phyloP scores from a whole-genome alignment of 2,329 filamentous ascomycete genomes.

The Penicillium sp. region DNA sequence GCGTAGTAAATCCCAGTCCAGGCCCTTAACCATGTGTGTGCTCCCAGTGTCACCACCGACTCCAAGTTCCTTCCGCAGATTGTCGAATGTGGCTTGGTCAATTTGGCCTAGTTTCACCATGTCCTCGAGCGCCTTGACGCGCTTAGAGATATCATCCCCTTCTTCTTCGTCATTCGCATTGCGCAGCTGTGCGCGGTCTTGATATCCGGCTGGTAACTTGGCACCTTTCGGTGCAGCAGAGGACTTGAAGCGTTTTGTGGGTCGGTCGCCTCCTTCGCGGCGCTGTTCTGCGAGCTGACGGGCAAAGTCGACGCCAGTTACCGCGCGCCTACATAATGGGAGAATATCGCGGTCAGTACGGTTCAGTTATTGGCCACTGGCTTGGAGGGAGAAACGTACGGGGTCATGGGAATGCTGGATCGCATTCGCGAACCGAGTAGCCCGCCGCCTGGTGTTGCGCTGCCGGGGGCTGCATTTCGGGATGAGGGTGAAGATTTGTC shows the following conservation, averaged over 20 bases:
- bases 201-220: slow-evolving; percentile 76
- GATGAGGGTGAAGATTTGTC: slow-evolving; percentile 11
- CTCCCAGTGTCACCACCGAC: slow-evolving; percentile 76
- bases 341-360: slow-evolving; percentile 5
- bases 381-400: slow-evolving; percentile 56
- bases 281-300: slow-evolving; percentile 78
- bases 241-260: slow-evolving; percentile 73
- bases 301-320: slow-evolving; percentile 71
- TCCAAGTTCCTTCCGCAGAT: slow-evolving; percentile 69
- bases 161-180: slow-evolving; percentile 56
- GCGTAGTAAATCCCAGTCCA: slow-evolving; percentile 74
- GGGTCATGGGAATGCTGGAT: slow-evolving; percentile 90
- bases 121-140: slow-evolving; percentile 78
- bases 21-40: slow-evolving; percentile 86
- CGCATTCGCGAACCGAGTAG: slow-evolving; percentile 74
- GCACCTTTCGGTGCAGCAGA: slow-evolving; percentile 76
- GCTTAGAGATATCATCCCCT: slow-evolving; percentile 57
- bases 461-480: slow-evolving; percentile 34
- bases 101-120: slow-evolving; percentile 81
- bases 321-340: slow-evolving; percentile 58
- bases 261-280: slow-evolving; percentile 53
- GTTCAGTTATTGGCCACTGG: neutral
- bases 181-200: slow-evolving; percentile 73
- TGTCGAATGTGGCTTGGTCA: slow-evolving; percentile 75
- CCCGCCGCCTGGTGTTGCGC: slow-evolving; percentile 49